Conservation (phyloP, 139 green algal genomes). For the Yamagishiella unicocca region DNA sequence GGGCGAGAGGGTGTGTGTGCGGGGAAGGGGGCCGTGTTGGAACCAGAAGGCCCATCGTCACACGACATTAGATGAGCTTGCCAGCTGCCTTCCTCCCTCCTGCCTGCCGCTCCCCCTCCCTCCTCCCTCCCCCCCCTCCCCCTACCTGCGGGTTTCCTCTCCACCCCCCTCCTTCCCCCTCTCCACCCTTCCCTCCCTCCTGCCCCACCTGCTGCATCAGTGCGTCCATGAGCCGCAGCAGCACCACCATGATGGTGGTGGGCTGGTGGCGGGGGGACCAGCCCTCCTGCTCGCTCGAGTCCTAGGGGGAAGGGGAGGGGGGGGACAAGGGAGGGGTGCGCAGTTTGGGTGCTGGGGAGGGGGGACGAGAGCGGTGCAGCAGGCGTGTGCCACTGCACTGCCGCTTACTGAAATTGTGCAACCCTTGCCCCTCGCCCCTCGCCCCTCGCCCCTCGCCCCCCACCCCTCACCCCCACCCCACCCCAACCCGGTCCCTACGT, state of each 20-base stretch:
- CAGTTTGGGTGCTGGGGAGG: neutral
- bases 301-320: neutral
- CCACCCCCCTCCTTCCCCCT: neutral
- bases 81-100: neutral
- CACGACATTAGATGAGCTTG: neutral
- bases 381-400: too few species aligned
- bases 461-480: neutral
- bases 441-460: too few species aligned
- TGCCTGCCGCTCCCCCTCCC: neutral
- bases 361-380: neutral
- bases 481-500: neutral
- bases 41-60: neutral
- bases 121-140: neutral
- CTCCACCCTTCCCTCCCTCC: neutral
- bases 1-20: neutral
- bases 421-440: neutral
- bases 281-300: neutral
- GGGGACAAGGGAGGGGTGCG: neutral
- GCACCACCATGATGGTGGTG: conserved; percentile 28
- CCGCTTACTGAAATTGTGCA: too few species aligned
- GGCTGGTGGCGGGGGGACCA: conserved; percentile 37
- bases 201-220: conserved; percentile 34
- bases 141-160: neutral
- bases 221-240: conserved; percentile 49
- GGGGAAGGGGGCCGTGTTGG: neutral